A percentile compares a stretch with the other conserved stretches of the same genome.
These are phyloP conservation scores for Plasmodium blacklocki DNA, from an alignment of 169 alveolate genomes.

Conservation along the genomic window DNA sequence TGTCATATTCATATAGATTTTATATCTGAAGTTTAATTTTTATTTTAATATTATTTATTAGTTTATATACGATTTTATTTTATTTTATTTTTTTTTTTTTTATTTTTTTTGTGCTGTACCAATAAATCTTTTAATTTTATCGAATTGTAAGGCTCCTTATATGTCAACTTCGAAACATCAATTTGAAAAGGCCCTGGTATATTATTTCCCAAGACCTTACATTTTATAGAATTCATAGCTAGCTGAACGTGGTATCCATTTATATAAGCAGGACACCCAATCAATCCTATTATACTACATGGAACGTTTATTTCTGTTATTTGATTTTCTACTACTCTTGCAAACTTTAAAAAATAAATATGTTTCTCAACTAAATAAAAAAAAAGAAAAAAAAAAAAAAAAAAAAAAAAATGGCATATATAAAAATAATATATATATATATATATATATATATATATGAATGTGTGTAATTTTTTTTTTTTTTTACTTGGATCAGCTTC, in stretches of 20 bases:
- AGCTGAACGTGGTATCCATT: conserved; percentile 90
- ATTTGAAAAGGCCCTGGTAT: conserved; percentile 90
- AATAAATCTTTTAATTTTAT: conserved; percentile 82
- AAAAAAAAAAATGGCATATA: background rate
- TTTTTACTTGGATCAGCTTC: conserved; percentile 84
- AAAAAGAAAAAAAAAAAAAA: background rate
- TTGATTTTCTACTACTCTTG: conserved; percentile 86
- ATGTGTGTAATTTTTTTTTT: background rate
- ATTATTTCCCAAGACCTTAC: conserved; percentile 87
- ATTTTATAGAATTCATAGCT: conserved; percentile 85
- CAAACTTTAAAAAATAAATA: conserved; percentile 85
- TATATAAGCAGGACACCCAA: conserved; percentile 91
- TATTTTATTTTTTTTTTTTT: background rate
- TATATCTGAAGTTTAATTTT: background rate
- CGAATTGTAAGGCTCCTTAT: conserved; percentile 86
- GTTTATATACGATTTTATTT: background rate
- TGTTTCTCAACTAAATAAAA: conserved; percentile 80
- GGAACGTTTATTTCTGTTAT: conserved; percentile 87
- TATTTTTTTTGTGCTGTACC: conserved; percentile 36
- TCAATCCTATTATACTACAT: conserved; percentile 85
- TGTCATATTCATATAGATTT: too few species aligned
- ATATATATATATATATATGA: background rate
- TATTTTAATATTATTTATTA: background rate
- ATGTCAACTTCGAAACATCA: conserved; percentile 88
- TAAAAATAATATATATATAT: background rate